phyloP scores from a whole-genome alignment of 2,329 filamentous ascomycete species.

The Fusarium liriodendri region DNA sequence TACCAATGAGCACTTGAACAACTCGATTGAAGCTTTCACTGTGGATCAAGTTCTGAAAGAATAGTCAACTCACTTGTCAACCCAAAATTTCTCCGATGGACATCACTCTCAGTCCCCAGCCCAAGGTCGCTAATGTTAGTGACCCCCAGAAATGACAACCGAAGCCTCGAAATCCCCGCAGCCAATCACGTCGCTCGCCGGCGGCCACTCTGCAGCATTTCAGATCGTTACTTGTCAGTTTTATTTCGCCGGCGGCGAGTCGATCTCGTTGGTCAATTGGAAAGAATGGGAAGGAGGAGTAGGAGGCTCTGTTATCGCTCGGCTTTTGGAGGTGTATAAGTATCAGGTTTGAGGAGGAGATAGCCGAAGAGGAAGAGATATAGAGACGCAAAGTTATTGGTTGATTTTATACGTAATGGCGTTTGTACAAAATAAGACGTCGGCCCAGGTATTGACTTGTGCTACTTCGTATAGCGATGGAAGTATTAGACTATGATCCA shows the following conservation, averaged over 20 bases:
- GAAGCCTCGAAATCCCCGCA: not conserved
- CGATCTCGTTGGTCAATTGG: not conserved
- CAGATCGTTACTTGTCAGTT: not conserved
- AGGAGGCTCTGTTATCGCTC: conserved; percentile 1
- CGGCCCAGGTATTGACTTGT: not conserved
- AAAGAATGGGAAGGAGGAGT: not conserved
- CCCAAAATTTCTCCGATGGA: not conserved
- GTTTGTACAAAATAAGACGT: not conserved
- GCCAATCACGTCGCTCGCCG: conserved; percentile 25
- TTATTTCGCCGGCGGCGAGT: conserved; percentile 17
- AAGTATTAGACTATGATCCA: not conserved
- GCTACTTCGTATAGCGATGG: not conserved
- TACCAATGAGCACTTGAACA: not conserved
- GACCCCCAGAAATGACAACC: not conserved
- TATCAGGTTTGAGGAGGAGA: not conserved
- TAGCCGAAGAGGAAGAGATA: not conserved
- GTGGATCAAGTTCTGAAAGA: not conserved
- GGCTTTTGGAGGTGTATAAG: not conserved
- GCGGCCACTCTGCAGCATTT: conserved; percentile 1
- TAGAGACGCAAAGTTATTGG: not conserved
- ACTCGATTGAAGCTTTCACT: not conserved
- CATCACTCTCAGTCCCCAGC: not conserved
- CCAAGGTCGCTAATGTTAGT: not conserved
- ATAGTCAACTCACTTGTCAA: not conserved
- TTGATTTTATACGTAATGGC: conserved; percentile 10